Evolutionary conservation across 164 flowering plant genomes (phyloP).

Genomic region (Sextonia rubra): DNA sequence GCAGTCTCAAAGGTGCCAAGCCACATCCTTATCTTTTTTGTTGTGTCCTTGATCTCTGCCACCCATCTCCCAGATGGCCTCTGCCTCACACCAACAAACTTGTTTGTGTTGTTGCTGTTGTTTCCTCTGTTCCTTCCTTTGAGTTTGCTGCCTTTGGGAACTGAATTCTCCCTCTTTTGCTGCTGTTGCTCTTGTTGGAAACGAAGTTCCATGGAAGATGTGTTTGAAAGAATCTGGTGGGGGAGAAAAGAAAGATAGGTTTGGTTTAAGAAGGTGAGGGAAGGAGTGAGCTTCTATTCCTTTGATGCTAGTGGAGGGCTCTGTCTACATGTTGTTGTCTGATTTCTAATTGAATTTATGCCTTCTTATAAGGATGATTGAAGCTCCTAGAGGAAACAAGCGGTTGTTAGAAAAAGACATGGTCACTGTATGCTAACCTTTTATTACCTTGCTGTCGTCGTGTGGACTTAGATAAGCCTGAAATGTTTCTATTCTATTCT

Average conservation of each 20-base stretch:
- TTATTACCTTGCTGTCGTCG: background rate
- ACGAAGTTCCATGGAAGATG: constrained; percentile 46
- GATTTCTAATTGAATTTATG: constrained; percentile 14
- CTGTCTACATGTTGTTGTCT: constrained; percentile 27
- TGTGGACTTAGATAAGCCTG: background rate
- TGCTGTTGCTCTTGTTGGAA: constrained; percentile 21
- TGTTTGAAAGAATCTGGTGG: background rate
- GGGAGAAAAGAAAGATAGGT: constrained; percentile 11
- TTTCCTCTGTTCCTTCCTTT: constrained; percentile 37
- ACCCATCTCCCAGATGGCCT: constrained; percentile 91
- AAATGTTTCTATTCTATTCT: background rate
- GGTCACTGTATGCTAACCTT: background rate
- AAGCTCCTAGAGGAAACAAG: constrained; percentile 20
- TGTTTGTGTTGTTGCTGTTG: constrained; percentile 24
- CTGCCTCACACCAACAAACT: constrained; percentile 75
- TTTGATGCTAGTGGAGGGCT: constrained; percentile 18
- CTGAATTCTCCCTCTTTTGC: constrained; percentile 13
- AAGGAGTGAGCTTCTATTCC: background rate
- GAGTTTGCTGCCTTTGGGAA: constrained; percentile 30
- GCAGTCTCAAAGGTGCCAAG: constrained; percentile 84
- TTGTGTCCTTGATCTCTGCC: constrained; percentile 85
- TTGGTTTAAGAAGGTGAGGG: background rate
- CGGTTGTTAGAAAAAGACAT: background rate
- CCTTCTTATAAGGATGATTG: constrained; percentile 21
- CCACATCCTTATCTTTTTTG: constrained; percentile 89